These are phyloP conservation scores for Dalbergia cultrata DNA, from an alignment of 306 rosid species.

Conservation along the genomic window DNA sequence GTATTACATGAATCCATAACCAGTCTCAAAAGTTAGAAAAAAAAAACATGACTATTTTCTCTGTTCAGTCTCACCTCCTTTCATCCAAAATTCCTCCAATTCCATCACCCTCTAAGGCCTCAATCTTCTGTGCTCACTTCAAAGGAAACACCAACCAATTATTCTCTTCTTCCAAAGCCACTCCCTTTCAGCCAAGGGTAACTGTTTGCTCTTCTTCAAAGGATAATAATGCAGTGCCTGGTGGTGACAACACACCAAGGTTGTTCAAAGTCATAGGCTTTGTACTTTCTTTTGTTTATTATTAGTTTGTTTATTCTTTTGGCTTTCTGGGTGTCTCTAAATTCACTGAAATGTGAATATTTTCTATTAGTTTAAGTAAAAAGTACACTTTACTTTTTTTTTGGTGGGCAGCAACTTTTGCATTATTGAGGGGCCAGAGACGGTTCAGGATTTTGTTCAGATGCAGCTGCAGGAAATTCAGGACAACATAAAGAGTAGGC, in stretches of 20 bases:
- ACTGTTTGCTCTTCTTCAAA: constrained; percentile 65
- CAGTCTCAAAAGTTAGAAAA: not conserved
- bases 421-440: constrained; percentile 98
- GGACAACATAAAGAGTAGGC: constrained; percentile 86
- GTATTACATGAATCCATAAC: not conserved
- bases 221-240: constrained; percentile 45
- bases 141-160: constrained; percentile 39
- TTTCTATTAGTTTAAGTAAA: constrained; percentile 31
- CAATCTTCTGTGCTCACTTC: constrained; percentile 21
- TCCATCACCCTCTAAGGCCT: constrained; percentile 40
- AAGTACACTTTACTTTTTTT: not conserved
- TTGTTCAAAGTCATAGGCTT: constrained; percentile 14
- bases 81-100: constrained; percentile 47
- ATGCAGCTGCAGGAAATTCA: constrained; percentile 93
- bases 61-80: constrained; percentile 54
- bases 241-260: constrained; percentile 68
- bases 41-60: constrained; percentile 56
- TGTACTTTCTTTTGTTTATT: not conserved
- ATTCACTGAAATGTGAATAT: constrained; percentile 20
- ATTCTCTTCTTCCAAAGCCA: constrained; percentile 39
- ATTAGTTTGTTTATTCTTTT: not conserved
- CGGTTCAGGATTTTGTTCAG: constrained; percentile 90
- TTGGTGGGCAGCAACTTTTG: constrained; percentile 71
- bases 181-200: constrained; percentile 44
- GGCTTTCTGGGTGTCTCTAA: not conserved